Percentiles rank a stretch among this genome's conserved stretches.
Evolutionary conservation across 164 flowering plant genomes (phyloP).

Genomic region (grape (Vitis vinifera)): DNA sequence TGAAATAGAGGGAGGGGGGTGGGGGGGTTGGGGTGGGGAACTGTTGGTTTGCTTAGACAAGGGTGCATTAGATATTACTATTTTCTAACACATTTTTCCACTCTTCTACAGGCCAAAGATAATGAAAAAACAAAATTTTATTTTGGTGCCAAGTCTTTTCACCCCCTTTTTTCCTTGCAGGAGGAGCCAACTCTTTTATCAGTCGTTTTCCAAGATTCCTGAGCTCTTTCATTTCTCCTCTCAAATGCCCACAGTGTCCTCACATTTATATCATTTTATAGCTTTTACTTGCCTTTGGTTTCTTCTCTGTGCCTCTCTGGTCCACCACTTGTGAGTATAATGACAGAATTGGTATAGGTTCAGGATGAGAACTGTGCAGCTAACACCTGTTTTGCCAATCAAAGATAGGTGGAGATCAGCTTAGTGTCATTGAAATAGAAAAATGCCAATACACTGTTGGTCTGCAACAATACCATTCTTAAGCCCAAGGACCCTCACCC

Average conservation of each 20-base stretch:
- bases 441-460: too few species aligned
- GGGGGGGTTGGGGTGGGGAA: conserved; percentile 6
- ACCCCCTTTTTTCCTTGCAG: conserved; percentile 21
- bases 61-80: conserved; percentile 25
- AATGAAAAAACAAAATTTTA: conserved; percentile 15
- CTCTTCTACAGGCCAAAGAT: conserved; percentile 24
- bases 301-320: conserved; percentile 3
- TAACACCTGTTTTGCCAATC: too few species aligned
- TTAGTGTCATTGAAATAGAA: too few species aligned
- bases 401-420: too few species aligned
- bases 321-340: conserved; percentile 1
- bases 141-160: conserved; percentile 38
- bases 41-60: conserved; percentile 26
- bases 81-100: conserved; percentile 18
- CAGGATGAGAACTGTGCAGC: too few species aligned
- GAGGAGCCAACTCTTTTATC: conserved; percentile 6
- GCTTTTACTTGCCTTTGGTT: neutral
- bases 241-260: conserved; percentile 1
- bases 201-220: neutral
- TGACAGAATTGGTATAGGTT: too few species aligned
- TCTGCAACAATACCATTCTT: too few species aligned
- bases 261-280: neutral
- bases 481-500: too few species aligned
- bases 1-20: conserved; percentile 8
- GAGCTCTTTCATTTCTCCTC: neutral